A percentile compares a stretch with the other conserved stretches of the same genome.
These are phyloP conservation scores for Paramecium octaurelia DNA, from an alignment of 73 alveolate genomes.

Conservation along the genomic window DNA sequence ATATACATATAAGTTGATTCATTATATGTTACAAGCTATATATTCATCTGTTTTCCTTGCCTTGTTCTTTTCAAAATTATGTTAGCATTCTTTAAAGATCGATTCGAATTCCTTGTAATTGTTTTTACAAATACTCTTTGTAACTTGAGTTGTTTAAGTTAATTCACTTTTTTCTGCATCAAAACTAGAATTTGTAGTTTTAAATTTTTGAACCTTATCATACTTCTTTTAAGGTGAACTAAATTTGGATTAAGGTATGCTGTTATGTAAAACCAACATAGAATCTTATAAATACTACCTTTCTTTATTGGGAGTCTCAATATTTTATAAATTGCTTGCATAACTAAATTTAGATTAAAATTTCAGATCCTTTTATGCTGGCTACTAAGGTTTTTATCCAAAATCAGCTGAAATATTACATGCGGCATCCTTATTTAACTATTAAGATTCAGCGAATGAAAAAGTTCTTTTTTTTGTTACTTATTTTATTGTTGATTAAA, in stretches of 20 bases:
- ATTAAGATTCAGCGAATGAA: constrained; percentile 12
- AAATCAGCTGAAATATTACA: constrained; percentile 20
- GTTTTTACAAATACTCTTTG: neutral
- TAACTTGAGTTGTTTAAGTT: neutral
- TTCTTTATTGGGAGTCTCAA: neutral
- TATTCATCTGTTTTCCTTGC: neutral
- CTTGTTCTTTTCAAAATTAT: neutral
- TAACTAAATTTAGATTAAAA: neutral
- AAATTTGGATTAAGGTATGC: neutral
- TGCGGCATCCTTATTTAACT: neutral
- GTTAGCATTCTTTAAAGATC: neutral
- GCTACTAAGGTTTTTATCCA: neutral
- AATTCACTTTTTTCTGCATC: neutral
- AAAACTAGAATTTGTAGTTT: neutral
- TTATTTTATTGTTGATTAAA: neutral
- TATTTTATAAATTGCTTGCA: neutral
- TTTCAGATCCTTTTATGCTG: neutral
- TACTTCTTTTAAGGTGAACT: neutral
- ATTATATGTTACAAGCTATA: neutral
- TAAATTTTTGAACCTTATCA: neutral
- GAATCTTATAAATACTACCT: neutral
- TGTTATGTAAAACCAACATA: neutral
- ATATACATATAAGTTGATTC: neutral
- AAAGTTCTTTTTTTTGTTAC: constrained; percentile 1
- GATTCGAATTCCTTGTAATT: neutral